Conservation (phyloP, 306 rosid species). For the Purshia tridentata region DNA sequence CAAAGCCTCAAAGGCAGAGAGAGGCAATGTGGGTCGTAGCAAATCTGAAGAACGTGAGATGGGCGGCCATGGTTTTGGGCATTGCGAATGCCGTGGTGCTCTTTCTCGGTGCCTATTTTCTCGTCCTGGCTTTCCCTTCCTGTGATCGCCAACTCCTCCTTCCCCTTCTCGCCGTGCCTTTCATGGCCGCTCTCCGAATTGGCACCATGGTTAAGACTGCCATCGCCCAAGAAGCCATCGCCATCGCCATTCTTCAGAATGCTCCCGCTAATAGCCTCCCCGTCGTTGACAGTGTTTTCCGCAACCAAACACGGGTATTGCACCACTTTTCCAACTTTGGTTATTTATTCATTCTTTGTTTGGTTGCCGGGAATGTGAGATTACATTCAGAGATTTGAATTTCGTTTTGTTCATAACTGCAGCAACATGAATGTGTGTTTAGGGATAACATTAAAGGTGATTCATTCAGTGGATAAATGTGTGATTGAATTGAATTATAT, state of each 20-base stretch:
- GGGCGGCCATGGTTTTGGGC: slow-evolving; percentile 32
- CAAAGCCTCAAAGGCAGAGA: neutral
- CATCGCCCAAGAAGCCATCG: slow-evolving; percentile 61
- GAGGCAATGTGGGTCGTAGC: slow-evolving; percentile 31
- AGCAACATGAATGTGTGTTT: neutral
- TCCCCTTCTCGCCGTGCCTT: slow-evolving; percentile 38
- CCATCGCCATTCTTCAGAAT: slow-evolving; percentile 45
- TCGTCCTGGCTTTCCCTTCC: slow-evolving; percentile 17
- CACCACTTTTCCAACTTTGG: neutral
- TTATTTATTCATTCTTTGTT: neutral
- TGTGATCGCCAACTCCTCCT: slow-evolving; percentile 34
- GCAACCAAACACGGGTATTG: slow-evolving; percentile 56
- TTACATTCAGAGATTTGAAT: neutral
- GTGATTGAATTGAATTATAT: neutral
- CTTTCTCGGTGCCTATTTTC: slow-evolving; percentile 34
- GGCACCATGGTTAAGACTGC: slow-evolving; percentile 52
- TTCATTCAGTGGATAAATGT: neutral
- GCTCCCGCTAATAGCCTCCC: slow-evolving; percentile 25
- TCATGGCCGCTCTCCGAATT: slow-evolving; percentile 43
- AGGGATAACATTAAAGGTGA: neutral
- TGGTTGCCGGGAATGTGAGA: neutral
- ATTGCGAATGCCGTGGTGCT: slow-evolving; percentile 34
- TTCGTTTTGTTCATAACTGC: too few relatives aligned
- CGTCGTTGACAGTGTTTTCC: slow-evolving; percentile 35
- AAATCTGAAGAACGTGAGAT: slow-evolving; percentile 34